Base-by-base conservation (phyloP, 805 yeast genomes). In the Metschnikowia corniflorae region DNA sequence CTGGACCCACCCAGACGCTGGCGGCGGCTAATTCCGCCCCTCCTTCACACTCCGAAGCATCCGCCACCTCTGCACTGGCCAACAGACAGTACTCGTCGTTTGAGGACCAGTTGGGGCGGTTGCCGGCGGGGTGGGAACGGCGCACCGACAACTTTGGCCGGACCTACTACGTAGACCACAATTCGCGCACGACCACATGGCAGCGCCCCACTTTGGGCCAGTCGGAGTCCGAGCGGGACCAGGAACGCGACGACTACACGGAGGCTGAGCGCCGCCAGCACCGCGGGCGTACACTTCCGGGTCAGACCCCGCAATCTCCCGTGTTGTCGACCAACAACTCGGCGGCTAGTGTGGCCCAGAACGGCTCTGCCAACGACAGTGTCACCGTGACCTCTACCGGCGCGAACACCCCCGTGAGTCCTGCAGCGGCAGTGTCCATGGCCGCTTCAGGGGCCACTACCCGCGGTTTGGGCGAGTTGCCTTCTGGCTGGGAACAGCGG, bases 41-140 rank as follows among this genome's bases (percentile, higher is more conserved):
- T 1, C 31, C 52, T 7, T 40, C 51, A n/a, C 49, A 36, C 15
- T 32, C 38, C 29, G 38, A 39, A 10, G 38, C 60, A 9, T 12
- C 27, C 17, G 33, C 39, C 10, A 16, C 30, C 10, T 19, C 39
- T 3, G 29, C 43, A 7, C 31, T 41, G 7, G 24, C 51, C 6
- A 63, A 64, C 49, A 77, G 88, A 54, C 94, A 82, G 55, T 82
- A 81, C 52, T 85, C 95, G 5, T 86, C 97, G 2, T 93, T 93
- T 60, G 98, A 93, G 64, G 99, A 93, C 65, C 97, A 91, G 61
- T 78, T 80, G 53, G 99, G 99, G 28, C 75, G 96, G 57, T 72
- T 93, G 49, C 99, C 98, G 3, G 87, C 96, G 6, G 99, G 99
- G 4, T 93, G 98, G 97, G 99, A 93, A 63, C 80, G 98, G 52